A percentile compares a stretch with the other conserved stretches of the same genome.
These are phyloP conservation scores for Trichocladium uniseriatum DNA, from an alignment of 495 filamentous ascomycete genomes.

Conservation along the genomic window DNA sequence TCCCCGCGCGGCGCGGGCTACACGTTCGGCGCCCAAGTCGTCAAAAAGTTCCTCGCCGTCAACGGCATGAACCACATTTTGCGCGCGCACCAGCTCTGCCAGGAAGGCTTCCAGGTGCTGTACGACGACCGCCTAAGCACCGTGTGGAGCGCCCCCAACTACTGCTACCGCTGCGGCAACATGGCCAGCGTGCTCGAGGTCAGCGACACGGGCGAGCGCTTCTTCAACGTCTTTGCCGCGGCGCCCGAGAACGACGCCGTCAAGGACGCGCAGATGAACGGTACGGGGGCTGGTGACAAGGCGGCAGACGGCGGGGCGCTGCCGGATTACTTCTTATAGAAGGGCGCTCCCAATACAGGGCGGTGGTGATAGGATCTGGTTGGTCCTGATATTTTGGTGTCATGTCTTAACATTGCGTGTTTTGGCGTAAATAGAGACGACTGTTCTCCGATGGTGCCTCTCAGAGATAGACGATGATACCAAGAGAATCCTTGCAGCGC, in stretches of 20 bases:
- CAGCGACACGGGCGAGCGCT: constrained; percentile 78
- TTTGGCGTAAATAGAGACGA: not conserved
- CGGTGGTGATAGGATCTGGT: too few relatives aligned
- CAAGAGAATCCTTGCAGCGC: not conserved
- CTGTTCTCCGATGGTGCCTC: too few relatives aligned
- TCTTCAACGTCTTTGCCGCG: constrained; percentile 95
- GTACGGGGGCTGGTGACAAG: constrained; percentile 31
- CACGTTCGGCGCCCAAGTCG: constrained; percentile 93
- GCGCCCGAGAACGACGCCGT: constrained; percentile 91
- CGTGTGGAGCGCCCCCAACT: constrained; percentile 96
- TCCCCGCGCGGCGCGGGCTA: constrained; percentile 92
- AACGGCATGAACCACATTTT: constrained; percentile 96
- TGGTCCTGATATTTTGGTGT: too few relatives aligned
- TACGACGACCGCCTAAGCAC: constrained; percentile 92
- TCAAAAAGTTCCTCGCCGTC: constrained; percentile 93
- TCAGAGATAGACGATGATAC: not conserved
- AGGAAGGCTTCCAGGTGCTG: constrained; percentile 92
- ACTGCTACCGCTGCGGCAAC: constrained; percentile 94
- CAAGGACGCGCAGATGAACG: constrained; percentile 63
- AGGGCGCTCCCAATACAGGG: too few relatives aligned
- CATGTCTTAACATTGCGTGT: too few relatives aligned
- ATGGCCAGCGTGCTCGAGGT: constrained; percentile 96
- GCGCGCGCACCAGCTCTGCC: constrained; percentile 91
- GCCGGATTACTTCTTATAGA: constrained; percentile 49
- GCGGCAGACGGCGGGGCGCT: constrained; percentile 40